A percentile compares a stretch with the other conserved stretches of the same genome.
phyloP scores from a whole-genome alignment of 106 monocot species.

The Gastrodia elata region DNA sequence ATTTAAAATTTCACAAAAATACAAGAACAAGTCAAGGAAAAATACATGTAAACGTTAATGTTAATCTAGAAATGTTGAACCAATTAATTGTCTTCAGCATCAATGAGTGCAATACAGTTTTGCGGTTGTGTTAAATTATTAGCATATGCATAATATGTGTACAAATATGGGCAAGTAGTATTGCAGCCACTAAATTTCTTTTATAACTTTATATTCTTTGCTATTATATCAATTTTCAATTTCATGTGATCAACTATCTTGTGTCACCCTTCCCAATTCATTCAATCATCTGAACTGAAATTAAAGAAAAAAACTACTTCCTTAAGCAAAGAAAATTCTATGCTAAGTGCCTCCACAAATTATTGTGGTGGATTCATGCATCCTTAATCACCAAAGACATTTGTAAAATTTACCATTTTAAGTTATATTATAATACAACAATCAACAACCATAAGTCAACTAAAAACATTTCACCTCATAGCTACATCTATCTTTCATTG shows the following conservation, averaged over 20 bases:
- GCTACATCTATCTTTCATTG: background rate
- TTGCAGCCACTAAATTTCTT: background rate
- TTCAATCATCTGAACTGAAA: background rate
- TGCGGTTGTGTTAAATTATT: background rate
- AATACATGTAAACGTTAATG: background rate
- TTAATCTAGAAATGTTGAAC: background rate
- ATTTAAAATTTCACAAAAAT: background rate
- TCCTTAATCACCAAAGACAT: background rate
- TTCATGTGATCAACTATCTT: background rate
- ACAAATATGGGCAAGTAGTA: background rate
- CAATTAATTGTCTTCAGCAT: background rate
- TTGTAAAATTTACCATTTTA: background rate
- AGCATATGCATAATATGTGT: background rate
- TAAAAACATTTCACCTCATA: background rate
- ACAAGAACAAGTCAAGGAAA: background rate
- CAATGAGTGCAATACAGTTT: background rate
- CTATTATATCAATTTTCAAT: background rate
- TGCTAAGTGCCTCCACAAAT: background rate
- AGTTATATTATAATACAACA: background rate
- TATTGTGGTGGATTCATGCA: background rate
- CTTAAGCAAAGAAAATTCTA: background rate
- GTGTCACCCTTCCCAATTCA: background rate
- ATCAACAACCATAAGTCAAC: background rate
- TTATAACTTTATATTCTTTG: background rate
- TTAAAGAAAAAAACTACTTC: background rate